Conservation (phyloP, 345 rosid species). For the Capsella bursapastoris region DNA sequence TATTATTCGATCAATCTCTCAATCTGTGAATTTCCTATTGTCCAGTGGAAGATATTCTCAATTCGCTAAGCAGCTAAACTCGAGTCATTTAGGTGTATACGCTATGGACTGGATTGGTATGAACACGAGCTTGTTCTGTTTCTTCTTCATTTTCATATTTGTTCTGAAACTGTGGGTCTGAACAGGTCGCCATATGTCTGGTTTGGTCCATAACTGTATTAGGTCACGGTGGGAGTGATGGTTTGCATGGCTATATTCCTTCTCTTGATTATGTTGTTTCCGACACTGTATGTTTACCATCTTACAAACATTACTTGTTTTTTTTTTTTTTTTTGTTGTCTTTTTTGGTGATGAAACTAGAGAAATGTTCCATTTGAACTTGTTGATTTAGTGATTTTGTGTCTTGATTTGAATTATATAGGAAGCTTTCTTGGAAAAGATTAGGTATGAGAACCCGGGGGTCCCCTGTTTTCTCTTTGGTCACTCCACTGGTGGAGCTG, state of each 20-base stretch:
- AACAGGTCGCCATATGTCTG: conserved; percentile 37
- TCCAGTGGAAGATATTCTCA: conserved; percentile 89
- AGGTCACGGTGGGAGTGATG: conserved; percentile 99
- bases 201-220: conserved; percentile 34
- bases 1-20: neutral
- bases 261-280: conserved; percentile 93
- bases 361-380: conserved; percentile 3
- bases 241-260: conserved; percentile 98
- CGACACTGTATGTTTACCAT: conserved; percentile 66
- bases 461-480: conserved; percentile 96
- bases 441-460: conserved; percentile 76
- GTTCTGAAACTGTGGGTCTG: conserved; percentile 44
- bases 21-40: conserved; percentile 19
- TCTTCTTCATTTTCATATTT: neutral
- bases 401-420: conserved; percentile 38
- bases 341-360: conserved; percentile 10
- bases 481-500: conserved; percentile 98
- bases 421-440: conserved; percentile 88
- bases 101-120: conserved; percentile 99
- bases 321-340: neutral
- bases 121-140: conserved; percentile 16
- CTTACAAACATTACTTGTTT: neutral
- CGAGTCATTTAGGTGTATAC: conserved; percentile 71
- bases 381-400: conserved; percentile 9
- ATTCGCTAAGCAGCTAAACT: conserved; percentile 83